Conservation (phyloP, 1,284 basidiomycete genomes). For the Wallemia ichthyophaga region DNA sequence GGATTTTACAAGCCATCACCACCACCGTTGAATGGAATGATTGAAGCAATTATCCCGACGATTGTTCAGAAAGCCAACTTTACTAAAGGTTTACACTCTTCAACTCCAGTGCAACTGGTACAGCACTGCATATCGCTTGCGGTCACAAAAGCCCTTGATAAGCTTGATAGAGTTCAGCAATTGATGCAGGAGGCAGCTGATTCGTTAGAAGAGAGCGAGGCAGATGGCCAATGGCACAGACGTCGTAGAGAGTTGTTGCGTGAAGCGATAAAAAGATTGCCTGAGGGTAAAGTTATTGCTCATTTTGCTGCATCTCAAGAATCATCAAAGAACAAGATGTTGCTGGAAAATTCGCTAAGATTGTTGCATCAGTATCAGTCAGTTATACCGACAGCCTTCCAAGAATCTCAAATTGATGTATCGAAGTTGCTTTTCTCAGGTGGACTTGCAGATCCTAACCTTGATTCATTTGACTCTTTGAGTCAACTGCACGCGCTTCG, state of each 20-base stretch:
- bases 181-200: constrained; percentile 24
- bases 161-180: constrained; percentile 28
- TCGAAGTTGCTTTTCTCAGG: constrained; percentile 37
- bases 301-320: constrained; percentile 24
- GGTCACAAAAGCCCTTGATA: constrained; percentile 36
- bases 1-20: constrained; percentile 30
- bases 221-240: constrained; percentile 36
- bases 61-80: constrained; percentile 36
- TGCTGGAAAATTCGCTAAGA: constrained; percentile 46
- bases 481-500: constrained; percentile 49
- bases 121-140: constrained; percentile 51
- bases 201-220: constrained; percentile 30
- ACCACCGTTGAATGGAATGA: constrained; percentile 32
- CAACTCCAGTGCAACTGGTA: constrained; percentile 27
- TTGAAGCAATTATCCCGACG: constrained; percentile 47
- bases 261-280: constrained; percentile 43
- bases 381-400: constrained; percentile 36
- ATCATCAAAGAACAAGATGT: constrained; percentile 25
- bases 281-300: constrained; percentile 53
- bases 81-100: constrained; percentile 41
- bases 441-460: constrained; percentile 13
- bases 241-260: constrained; percentile 32
- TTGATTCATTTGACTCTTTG: constrained; percentile 26
- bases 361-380: constrained; percentile 56
- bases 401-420: constrained; percentile 54